phyloP scores from a whole-genome alignment of 495 filamentous ascomycete species.

The Annulohypoxylon maeteangense region DNA sequence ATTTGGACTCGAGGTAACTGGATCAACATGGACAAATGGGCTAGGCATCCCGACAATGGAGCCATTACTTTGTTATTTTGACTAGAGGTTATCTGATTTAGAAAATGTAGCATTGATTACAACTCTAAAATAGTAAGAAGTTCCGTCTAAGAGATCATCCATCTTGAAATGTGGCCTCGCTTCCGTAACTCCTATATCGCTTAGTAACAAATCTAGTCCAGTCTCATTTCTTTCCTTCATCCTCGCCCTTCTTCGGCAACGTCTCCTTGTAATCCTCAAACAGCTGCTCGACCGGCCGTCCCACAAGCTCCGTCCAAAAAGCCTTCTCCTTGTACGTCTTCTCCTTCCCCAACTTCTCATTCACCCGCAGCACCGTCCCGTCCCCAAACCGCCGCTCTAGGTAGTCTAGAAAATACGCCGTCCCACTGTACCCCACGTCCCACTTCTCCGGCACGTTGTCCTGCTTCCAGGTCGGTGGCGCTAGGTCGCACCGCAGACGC shows the following conservation, averaged over 20 bases:
- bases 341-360: conserved; percentile 70
- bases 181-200: neutral
- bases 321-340: conserved; percentile 67
- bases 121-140: conserved; percentile 18
- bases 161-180: neutral
- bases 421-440: conserved; percentile 94
- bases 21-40: conserved; percentile 26
- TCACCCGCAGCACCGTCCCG: conserved; percentile 78
- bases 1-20: conserved; percentile 26
- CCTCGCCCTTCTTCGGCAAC: conserved; percentile 30
- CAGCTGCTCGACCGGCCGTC: conserved; percentile 69
- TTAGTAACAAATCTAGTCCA: neutral
- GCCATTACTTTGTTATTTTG: conserved; percentile 14
- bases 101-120: conserved; percentile 24
- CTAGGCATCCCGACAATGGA: conserved; percentile 18
- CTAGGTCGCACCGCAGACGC: conserved; percentile 74
- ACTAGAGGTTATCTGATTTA: conserved; percentile 9
- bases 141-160: neutral
- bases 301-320: conserved; percentile 80
- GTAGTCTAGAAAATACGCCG: conserved; percentile 89
- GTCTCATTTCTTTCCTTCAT: conserved; percentile 3
- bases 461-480: conserved; percentile 86
- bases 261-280: conserved; percentile 74
- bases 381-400: conserved; percentile 71
- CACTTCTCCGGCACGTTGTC: conserved; percentile 67